Base-by-base conservation (phyloP, 257 asterid species). In the Penstemon newberryi region DNA sequence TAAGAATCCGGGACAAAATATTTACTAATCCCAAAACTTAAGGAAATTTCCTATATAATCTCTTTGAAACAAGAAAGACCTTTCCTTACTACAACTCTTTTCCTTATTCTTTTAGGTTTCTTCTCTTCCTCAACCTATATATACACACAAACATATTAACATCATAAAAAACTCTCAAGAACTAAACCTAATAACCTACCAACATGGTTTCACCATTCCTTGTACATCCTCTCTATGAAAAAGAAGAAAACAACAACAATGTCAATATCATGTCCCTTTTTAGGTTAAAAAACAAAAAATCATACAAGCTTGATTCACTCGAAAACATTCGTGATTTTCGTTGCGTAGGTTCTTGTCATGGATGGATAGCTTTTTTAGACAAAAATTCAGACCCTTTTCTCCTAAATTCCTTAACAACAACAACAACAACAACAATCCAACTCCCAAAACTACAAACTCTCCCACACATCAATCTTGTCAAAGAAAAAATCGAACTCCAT, bases 321-420 rank as follows among this genome's bases (percentile, higher is more conserved):
- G 8, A 63, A 71, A 42, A 8, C 69, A 44, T 60, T 41, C 5
- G 40, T 5, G 13, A 73, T 2, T 9, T 5, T 33, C 39, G 8
- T 0, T 75, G 69, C 5, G 6, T 71, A 1, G 75, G 81, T 5
- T 77, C 81, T 1, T 72, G 65, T 6, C 63, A 61, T 37, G 77
- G 77, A 4, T 71, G 77, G 68, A 40, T 67, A 0, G 70, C 59
- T 19, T 40, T 71, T 60, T n/a, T 51, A 39, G 63, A 76, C 8
- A 3, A 12, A 6, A 47, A 3, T 0, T 7, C 3, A 6, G 40
- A 60, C 52, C 70, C 62, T 53, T 71, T 39, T 52, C 72, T 72
- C 47, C 49, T 59, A n/a, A 67, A 63, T 4, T 71, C 74, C 7
- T 60, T 54, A 19, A 46, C 77, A 15, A 4, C 5, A 8, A 25